A percentile compares a stretch with the other conserved stretches of the same genome.
phyloP scores from a whole-genome alignment of 148 eudicot genomes.

The Vaccinium vitisidaea region DNA sequence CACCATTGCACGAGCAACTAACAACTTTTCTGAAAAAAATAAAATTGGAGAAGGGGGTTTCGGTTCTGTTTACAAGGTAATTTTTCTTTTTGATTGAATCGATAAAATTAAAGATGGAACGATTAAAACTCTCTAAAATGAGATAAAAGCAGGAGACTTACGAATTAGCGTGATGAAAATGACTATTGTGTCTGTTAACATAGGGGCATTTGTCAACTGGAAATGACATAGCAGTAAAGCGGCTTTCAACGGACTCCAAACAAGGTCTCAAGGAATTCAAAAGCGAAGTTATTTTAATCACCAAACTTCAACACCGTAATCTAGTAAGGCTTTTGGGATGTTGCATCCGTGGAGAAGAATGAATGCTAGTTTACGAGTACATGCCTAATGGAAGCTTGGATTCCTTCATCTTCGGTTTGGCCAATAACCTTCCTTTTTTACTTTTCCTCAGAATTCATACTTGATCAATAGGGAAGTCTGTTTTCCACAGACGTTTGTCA shows the following conservation, averaged over 20 bases:
- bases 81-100: too few relatives aligned
- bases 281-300: constrained; percentile 16
- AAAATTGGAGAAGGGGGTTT: constrained; percentile 18
- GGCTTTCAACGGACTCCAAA: neutral
- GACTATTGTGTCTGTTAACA: neutral
- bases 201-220: constrained; percentile 5
- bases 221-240: constrained; percentile 16
- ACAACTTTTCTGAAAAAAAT: neutral
- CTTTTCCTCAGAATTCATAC: neutral
- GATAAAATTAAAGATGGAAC: too few relatives aligned
- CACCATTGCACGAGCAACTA: neutral
- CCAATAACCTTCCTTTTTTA: neutral
- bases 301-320: constrained; percentile 19
- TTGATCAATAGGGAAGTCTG: neutral
- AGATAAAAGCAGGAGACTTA: neutral
- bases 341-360: constrained; percentile 8
- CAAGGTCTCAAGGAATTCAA: constrained; percentile 19
- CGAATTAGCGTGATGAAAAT: neutral
- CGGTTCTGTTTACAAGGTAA: constrained; percentile 26
- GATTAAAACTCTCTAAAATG: neutral
- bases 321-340: constrained; percentile 20
- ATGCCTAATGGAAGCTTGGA: constrained; percentile 16
- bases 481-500: neutral
- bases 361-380: constrained; percentile 14
- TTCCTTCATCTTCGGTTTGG: constrained; percentile 15